A percentile compares a stretch with the other conserved stretches of the same genome.
Evolutionary conservation across 441 rosid genomes (phyloP).

Genomic region (Kokia cookei): DNA sequence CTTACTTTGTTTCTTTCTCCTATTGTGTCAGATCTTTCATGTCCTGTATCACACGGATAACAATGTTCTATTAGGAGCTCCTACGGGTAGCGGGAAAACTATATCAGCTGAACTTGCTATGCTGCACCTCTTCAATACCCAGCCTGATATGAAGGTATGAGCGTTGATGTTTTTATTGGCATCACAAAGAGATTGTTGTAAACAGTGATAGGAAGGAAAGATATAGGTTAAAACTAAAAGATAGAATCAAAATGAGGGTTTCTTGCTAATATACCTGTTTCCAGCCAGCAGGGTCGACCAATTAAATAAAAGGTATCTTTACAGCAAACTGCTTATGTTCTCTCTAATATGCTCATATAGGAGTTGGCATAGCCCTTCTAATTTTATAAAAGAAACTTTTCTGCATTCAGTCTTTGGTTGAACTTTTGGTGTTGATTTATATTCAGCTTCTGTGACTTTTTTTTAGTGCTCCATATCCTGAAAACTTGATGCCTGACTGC

Average conservation of each 20-base stretch:
- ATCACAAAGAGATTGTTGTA: background rate
- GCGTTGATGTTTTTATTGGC: constrained; percentile 9
- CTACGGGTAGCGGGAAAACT: constrained; percentile 99
- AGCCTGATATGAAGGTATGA: constrained; percentile 96
- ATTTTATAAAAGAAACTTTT: background rate
- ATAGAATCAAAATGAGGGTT: background rate
- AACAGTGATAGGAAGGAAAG: background rate
- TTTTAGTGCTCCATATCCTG: constrained; percentile 3
- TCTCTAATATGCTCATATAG: background rate
- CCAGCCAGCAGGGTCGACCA: background rate
- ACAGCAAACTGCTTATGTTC: background rate
- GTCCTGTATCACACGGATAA: constrained; percentile 87
- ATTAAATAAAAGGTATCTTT: background rate
- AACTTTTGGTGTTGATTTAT: background rate
- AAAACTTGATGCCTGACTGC: constrained; percentile 15
- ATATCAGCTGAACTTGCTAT: constrained; percentile 99
- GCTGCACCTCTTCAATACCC: constrained; percentile 90
- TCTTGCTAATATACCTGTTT: background rate
- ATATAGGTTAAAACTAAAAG: background rate
- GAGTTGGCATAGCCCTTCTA: background rate
- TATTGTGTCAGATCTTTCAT: constrained; percentile 72
- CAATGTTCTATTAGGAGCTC: constrained; percentile 97
- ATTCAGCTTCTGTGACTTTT: background rate
- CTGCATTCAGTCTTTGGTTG: background rate
- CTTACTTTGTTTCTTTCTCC: constrained; percentile 18